A percentile compares a stretch with the other conserved stretches of the same genome.
Evolutionary conservation across 164 flowering plant genomes (phyloP).

Genomic region (Liquidambar formosana): DNA sequence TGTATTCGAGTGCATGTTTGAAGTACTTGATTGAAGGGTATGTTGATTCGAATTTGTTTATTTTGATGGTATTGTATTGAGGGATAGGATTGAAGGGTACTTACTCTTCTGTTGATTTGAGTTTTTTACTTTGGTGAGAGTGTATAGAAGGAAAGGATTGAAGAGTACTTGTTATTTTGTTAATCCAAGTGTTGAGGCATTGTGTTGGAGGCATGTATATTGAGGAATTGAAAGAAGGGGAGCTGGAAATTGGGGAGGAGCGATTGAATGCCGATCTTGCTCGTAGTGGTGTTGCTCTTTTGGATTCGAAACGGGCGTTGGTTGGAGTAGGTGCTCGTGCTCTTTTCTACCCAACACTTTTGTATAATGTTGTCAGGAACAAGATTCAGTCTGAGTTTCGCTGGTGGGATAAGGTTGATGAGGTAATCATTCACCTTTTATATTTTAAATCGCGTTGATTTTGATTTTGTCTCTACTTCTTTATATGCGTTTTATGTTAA

Average conservation of each 20-base stretch:
- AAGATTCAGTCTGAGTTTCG: constrained; percentile 80
- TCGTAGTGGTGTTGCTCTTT: constrained; percentile 14
- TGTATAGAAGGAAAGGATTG: too few species aligned
- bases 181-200: constrained; percentile 20
- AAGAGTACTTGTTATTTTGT: background rate
- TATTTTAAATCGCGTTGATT: background rate
- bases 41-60: too few species aligned
- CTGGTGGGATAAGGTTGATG: constrained; percentile 88
- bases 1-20: too few species aligned
- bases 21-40: too few species aligned
- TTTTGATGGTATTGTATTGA: too few species aligned
- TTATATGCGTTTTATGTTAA: too few species aligned
- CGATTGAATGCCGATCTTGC: constrained; percentile 8
- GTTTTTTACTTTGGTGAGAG: too few species aligned
- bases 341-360: constrained; percentile 84
- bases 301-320: constrained; percentile 57
- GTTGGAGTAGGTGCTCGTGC: constrained; percentile 81
- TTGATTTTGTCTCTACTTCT: background rate
- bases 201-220: constrained; percentile 41
- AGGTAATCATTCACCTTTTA: constrained; percentile 43
- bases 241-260: constrained; percentile 26
- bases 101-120: too few species aligned
- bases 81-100: too few species aligned
- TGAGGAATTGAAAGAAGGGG: constrained; percentile 57
- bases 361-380: constrained; percentile 80